These are phyloP conservation scores for Comarum palustre DNA, from an alignment of 306 rosid genomes.

Conservation along the genomic window DNA sequence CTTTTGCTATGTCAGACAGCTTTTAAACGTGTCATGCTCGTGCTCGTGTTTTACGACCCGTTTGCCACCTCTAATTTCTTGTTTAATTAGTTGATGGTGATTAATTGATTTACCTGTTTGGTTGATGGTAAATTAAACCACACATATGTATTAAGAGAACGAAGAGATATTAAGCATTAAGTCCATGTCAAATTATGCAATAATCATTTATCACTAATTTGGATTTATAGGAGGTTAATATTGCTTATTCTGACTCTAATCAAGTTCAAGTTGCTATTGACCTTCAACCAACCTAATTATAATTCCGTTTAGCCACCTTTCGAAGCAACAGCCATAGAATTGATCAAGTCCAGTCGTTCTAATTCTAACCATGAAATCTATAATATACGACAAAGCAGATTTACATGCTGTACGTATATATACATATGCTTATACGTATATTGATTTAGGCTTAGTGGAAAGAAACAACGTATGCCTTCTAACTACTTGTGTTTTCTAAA, in stretches of 20 bases:
- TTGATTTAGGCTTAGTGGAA: neutral
- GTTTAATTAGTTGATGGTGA: neutral
- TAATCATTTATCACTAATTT: neutral
- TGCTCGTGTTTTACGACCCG: too few species aligned
- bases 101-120: neutral
- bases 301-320: neutral
- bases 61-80: too few species aligned
- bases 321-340: neutral
- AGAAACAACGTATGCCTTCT: neutral
- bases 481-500: neutral
- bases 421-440: neutral
- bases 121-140: neutral
- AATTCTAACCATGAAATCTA: neutral
- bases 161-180: neutral
- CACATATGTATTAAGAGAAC: neutral
- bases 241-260: neutral
- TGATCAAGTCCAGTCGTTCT: neutral
- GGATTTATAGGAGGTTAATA: neutral
- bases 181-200: neutral
- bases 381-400: neutral
- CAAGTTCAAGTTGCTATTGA: neutral
- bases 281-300: constrained; percentile 1
- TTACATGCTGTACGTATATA: neutral
- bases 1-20: too few species aligned
- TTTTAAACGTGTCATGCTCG: too few species aligned